Base-by-base conservation (phyloP, 2,329 filamentous ascomycete species). In the Talaromyces rugulosus region DNA sequence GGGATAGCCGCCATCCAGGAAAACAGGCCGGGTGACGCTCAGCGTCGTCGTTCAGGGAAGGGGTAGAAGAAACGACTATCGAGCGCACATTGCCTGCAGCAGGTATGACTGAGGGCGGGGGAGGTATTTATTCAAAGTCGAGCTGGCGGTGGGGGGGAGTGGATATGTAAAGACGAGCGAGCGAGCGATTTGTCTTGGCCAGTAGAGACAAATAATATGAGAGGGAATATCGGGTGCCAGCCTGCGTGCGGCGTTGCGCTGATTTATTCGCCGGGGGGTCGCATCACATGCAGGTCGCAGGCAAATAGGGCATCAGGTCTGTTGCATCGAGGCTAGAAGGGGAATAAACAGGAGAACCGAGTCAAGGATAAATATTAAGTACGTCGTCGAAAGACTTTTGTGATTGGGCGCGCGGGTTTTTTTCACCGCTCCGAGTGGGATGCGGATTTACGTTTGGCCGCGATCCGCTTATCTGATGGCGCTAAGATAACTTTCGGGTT, bases 381-480 rank as follows among this genome's bases (percentile, higher is more conserved):
- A 23, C 23, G 23, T 23, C 23, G 23, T 23, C 23, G 23, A 23
- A 23, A 23, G 23, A 23, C 23, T 23, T 23, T 23, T 2, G 23
- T 23, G 23, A 23, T 23, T 23, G 23, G 23, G 23, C n/a, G 52
- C 52, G n/a, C 44, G 44, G 23, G 18, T 53, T 53, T 53, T 52
- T 31, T 53, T 53, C 50, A 53, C 50, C 50, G 51, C 42, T 58
- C 68, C 65, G 66, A 53, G 36, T 28, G 40, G 40, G 11, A 70
- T 28, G 16, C 50, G 50, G 50, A 7, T 12, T 14, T 30, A 53
- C 16, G 64, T 72, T 70, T 64, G 36, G 63, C 72, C 72, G 72
- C 75, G 75, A 76, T 70, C 74, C 73, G 73, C 66, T 77, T 78
- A 77, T 78, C 75, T 73, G 74, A 78, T 77, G 68, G 65, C 68